Evolutionary conservation across 2,329 filamentous ascomycete species (phyloP).

Genomic region (Gnomoniopsis smithogilvyi): DNA sequence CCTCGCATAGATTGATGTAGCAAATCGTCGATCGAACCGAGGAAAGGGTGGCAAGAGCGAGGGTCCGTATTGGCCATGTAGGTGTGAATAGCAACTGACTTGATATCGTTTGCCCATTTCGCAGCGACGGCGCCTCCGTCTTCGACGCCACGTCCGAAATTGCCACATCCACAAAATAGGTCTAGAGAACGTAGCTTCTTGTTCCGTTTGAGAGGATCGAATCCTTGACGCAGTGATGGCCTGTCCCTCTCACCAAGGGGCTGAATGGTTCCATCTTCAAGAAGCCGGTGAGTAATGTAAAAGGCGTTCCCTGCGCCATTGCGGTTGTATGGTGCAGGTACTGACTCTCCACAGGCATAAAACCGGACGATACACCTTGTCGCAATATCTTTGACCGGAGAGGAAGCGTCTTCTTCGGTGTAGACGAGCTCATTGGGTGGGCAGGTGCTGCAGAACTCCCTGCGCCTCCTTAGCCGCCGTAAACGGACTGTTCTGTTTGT

Average conservation of each 20-base stretch:
- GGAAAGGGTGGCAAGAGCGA: constrained; percentile 50
- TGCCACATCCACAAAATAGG: constrained; percentile 76
- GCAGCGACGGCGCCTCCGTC: constrained; percentile 65
- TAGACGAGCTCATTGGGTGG: constrained; percentile 59
- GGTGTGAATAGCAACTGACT: constrained; percentile 62
- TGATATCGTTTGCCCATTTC: constrained; percentile 66
- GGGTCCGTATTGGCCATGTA: constrained; percentile 64
- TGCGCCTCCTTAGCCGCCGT: constrained; percentile 51
- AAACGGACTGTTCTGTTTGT: constrained; percentile 37
- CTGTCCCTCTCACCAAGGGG: neutral
- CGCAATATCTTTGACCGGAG: constrained; percentile 40
- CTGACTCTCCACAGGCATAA: constrained; percentile 39
- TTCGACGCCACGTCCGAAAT: constrained; percentile 72
- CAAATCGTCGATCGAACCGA: constrained; percentile 71
- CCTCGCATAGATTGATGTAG: constrained; percentile 54
- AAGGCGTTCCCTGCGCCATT: constrained; percentile 65
- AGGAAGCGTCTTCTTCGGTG: constrained; percentile 39
- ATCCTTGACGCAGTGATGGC: constrained; percentile 44
- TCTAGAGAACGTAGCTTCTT: constrained; percentile 59
- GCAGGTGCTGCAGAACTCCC: constrained; percentile 33
- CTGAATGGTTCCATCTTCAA: constrained; percentile 18
- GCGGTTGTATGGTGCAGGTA: constrained; percentile 63
- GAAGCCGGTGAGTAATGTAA: constrained; percentile 50
- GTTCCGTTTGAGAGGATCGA: constrained; percentile 38
- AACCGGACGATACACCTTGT: constrained; percentile 59